These are phyloP conservation scores for Artomyces pyxidatus DNA, from an alignment of 768 basidiomycete species.

Conservation along the genomic window DNA sequence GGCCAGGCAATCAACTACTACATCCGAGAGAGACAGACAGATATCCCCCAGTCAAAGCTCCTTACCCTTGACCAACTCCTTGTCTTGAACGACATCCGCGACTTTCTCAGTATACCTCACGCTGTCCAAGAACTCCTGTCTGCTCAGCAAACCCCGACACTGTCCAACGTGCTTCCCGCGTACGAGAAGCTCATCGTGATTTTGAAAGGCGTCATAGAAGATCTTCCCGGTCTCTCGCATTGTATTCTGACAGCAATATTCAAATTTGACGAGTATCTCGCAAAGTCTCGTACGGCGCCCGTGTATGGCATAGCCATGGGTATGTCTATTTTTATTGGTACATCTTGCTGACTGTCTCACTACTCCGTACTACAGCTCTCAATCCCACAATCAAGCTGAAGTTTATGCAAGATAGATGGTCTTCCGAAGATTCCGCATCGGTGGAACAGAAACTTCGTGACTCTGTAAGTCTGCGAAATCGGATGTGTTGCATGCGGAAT, in stretches of 20 bases:
- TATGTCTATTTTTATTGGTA: neutral
- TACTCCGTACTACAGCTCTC: neutral
- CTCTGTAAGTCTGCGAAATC: neutral
- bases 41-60: neutral
- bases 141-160: constrained; percentile 26
- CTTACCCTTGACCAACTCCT: neutral
- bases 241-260: neutral
- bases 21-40: neutral
- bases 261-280: neutral
- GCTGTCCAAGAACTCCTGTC: constrained; percentile 27
- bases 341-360: neutral
- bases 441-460: neutral
- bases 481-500: no score
- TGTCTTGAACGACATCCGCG: constrained; percentile 21
- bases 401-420: neutral
- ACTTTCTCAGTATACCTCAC: constrained; percentile 23
- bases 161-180: constrained; percentile 24
- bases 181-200: constrained; percentile 25
- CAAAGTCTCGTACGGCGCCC: neutral
- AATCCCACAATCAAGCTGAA: neutral
- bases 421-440: neutral
- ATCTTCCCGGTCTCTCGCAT: neutral
- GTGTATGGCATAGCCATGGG: neutral
- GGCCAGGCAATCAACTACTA: neutral
- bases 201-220: neutral